phyloP scores from a whole-genome alignment of 2,329 filamentous ascomycete species.

The Neocucurbitaria cava region DNA sequence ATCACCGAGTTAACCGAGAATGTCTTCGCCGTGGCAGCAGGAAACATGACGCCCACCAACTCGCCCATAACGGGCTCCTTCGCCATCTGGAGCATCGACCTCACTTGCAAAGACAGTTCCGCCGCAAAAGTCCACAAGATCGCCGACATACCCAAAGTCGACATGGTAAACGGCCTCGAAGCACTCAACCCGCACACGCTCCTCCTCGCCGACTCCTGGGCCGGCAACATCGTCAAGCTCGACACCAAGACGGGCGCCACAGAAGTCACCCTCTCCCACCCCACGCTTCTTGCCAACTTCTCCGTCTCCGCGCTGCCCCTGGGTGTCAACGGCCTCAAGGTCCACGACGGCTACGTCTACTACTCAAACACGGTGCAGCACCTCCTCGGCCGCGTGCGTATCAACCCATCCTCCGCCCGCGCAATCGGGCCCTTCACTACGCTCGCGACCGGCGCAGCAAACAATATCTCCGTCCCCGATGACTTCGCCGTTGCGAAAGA shows the following conservation, averaged over 20 bases:
- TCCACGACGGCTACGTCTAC: constrained; percentile 18
- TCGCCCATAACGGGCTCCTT: constrained; percentile 10
- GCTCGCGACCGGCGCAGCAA: constrained; percentile 3
- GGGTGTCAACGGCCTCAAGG: constrained; percentile 34
- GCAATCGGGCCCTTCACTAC: constrained; percentile 7
- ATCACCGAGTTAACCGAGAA: constrained; percentile 47
- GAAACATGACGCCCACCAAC: constrained; percentile 11
- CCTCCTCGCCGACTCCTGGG: constrained; percentile 31
- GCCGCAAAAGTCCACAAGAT: constrained; percentile 15
- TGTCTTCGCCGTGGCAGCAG: constrained; percentile 42
- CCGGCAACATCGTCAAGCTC: constrained; percentile 22
- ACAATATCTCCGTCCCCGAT: constrained; percentile 17
- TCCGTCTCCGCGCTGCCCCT: constrained; percentile 6
- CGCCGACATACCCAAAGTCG: constrained; percentile 15
- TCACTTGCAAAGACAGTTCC: constrained; percentile 3
- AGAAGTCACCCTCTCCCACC: constrained; percentile 17
- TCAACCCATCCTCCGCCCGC: constrained; percentile 15
- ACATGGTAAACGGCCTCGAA: constrained; percentile 33
- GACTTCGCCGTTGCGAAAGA: constrained; percentile 27
- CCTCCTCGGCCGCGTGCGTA: constrained; percentile 18
- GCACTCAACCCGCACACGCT: constrained; percentile 21
- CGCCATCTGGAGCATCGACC: constrained; percentile 27
- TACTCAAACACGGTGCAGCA: constrained; percentile 25
- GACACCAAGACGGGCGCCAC: constrained; percentile 14
- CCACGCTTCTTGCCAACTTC: constrained; percentile 16